Conservation (phyloP, 305 asterid genomes). For the Solanum aculeatissimum region DNA sequence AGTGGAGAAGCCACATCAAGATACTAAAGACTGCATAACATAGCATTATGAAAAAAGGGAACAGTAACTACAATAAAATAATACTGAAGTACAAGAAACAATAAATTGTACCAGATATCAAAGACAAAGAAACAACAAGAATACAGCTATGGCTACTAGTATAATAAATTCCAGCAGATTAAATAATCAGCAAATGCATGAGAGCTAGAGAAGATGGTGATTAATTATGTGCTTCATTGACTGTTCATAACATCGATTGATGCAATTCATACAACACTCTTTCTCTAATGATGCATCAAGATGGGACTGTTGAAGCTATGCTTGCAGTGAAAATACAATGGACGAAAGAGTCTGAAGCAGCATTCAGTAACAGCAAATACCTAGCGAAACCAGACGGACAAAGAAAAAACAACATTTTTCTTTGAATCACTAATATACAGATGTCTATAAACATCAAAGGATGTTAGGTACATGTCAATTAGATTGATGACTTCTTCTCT, state of each 20-base stretch:
- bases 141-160: not conserved
- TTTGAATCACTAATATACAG: not conserved
- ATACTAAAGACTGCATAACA: not conserved
- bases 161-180: not conserved
- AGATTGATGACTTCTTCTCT: conserved; percentile 34
- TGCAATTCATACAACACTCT: not conserved
- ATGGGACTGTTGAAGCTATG: not conserved
- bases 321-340: not conserved
- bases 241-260: not conserved
- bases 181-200: not conserved
- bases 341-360: not conserved
- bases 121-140: not conserved
- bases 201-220: not conserved
- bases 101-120: not conserved
- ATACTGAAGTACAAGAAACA: not conserved
- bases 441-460: not conserved
- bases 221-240: not conserved
- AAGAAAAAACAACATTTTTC: not conserved
- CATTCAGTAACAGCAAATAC: not conserved
- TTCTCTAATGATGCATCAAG: not conserved
- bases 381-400: not conserved
- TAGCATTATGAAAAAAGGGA: not conserved
- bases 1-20: not conserved
- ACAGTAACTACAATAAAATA: not conserved
- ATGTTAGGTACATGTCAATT: conserved; percentile 7